Percentiles rank a stretch among this genome's conserved stretches.
These are phyloP conservation scores for Sechiopsis laciniata DNA, from an alignment of 306 rosid genomes.

Conservation along the genomic window DNA sequence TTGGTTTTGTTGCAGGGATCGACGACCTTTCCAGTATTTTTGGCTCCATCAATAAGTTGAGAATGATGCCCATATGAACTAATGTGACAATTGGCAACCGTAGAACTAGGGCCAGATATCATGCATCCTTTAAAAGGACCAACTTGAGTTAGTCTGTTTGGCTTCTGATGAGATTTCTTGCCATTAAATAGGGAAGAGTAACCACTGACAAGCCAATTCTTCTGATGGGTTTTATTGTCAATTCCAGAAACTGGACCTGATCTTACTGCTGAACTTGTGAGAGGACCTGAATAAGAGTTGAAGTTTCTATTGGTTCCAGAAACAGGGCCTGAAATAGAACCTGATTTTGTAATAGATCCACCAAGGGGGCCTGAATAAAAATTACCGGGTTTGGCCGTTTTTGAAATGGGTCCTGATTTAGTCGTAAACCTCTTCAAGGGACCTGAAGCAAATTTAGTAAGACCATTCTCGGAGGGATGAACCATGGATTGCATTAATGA, in stretches of 20 bases:
- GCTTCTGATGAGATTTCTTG: conserved; percentile 46
- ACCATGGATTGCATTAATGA: conserved; percentile 57
- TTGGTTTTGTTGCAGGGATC: conserved; percentile 31
- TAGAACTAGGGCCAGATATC: conserved; percentile 40
- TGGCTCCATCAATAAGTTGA: conserved; percentile 31
- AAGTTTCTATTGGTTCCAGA: conserved; percentile 38
- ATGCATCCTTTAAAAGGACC: conserved; percentile 81
- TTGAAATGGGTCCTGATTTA: conserved; percentile 37
- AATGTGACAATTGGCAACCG: conserved; percentile 38
- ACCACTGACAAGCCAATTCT: conserved; percentile 47
- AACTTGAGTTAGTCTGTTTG: conserved; percentile 68
- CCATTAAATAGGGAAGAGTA: conserved; percentile 32
- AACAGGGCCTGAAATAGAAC: conserved; percentile 55
- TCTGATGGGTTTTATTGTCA: conserved; percentile 44
- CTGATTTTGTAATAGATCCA: conserved; percentile 49
- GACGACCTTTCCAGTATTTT: conserved; percentile 27
- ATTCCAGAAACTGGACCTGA: conserved; percentile 51
- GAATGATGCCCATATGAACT: conserved; percentile 36
- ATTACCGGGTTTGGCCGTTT: conserved; percentile 35
- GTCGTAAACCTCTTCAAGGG: conserved; percentile 54
- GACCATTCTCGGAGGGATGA: conserved; percentile 40
- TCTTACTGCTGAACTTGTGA: conserved; percentile 43
- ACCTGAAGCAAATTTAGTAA: conserved; percentile 76
- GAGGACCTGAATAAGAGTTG: conserved; percentile 73
- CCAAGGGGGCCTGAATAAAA: conserved; percentile 69